Evolutionary conservation across 495 filamentous ascomycete genomes (phyloP), one percentile per base, ranked within the genome.

Genomic region (Daldinia vernicosa): DNA sequence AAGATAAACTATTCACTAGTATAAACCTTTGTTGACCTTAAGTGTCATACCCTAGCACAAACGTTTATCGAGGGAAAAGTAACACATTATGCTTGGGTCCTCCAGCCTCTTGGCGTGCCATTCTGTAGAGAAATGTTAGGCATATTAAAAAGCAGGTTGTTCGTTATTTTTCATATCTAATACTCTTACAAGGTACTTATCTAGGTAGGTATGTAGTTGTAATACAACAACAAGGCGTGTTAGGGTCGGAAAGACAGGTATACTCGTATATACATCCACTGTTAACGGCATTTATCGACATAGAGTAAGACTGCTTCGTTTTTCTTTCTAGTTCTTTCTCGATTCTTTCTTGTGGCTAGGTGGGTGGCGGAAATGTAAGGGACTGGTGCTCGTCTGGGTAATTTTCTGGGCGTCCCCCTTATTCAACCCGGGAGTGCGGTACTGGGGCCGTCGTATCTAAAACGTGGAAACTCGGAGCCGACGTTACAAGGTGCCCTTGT

Each of bases 391-490:
- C 54, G 17, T 35, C 37, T 7, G 26, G 45, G 43, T 22, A 14
- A n/a, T 50, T 8, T 37, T 28, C 26, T 26, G 47, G 33, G 50
- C 14, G 15, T 30, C 27, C 32, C 68, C 68, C 56, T 70, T 70
- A 32, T 26, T 33, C 33, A 55, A 60, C 50, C 68, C 68, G 68
- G 59, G 35, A 61, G 30, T 28, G 9, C 27, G 68, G 68, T 28
- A 37, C 56, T 27, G 37, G 43, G 32, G 26, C 11, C 51, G 35
- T 50, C 50, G 24, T 30, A 54, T 39, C 28, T 14, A 35, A 37
- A 45, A 54, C 56, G 35, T 40, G 57, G 60, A 6, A 28, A 7
- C 27, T 57, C 57, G 68, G 45, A 28, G 56, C 62, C n/a, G 39
- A 60, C 40, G 6, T 39, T 33, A 33, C 45, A 52, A 40, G 50